These are phyloP conservation scores for Rhexocercosporidium sp. DNA, from an alignment of 2,329 filamentous ascomycete genomes.

Conservation along the genomic window DNA sequence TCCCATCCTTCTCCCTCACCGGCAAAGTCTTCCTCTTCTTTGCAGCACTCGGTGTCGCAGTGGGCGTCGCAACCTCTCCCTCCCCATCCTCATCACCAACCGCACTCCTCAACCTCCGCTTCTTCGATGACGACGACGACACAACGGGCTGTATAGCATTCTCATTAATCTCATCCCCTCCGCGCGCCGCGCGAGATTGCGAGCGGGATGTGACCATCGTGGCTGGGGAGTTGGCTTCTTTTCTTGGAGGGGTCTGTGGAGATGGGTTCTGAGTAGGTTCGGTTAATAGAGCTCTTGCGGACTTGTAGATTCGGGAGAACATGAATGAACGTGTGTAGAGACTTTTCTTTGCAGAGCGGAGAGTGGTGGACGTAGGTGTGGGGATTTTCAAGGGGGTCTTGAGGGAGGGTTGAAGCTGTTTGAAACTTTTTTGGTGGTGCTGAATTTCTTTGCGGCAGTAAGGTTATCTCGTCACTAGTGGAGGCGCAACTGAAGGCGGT, in stretches of 20 bases:
- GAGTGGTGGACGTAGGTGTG: neutral
- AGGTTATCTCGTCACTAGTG: too few relatives aligned
- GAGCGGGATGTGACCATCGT: constrained; percentile 35
- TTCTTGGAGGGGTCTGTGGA: constrained; percentile 4
- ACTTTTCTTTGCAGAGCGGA: neutral
- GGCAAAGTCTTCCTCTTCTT: constrained; percentile 37
- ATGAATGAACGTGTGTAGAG: constrained; percentile 26
- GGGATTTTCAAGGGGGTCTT: neutral
- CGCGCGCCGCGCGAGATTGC: constrained; percentile 8
- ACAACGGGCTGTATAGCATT: constrained; percentile 27
- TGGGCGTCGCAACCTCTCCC: constrained; percentile 21
- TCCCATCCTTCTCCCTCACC: constrained; percentile 28
- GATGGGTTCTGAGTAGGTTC: constrained; percentile 13
- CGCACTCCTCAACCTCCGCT: constrained; percentile 17
- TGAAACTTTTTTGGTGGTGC: neutral
- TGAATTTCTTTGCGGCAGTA: neutral
- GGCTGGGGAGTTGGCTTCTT: neutral
- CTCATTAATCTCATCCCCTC: constrained; percentile 16
- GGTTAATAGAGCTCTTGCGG: constrained; percentile 33
- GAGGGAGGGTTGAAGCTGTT: neutral
- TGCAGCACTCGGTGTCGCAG: constrained; percentile 21
- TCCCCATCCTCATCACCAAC: constrained; percentile 7
- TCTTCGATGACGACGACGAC: constrained; percentile 19
- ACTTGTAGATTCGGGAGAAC: constrained; percentile 37
- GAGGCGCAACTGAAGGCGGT: neutral